Evolutionary conservation across 2,329 filamentous ascomycete species (phyloP), one percentile per base, ranked within the genome.

Genomic region (Alternaria consortialis): DNA sequence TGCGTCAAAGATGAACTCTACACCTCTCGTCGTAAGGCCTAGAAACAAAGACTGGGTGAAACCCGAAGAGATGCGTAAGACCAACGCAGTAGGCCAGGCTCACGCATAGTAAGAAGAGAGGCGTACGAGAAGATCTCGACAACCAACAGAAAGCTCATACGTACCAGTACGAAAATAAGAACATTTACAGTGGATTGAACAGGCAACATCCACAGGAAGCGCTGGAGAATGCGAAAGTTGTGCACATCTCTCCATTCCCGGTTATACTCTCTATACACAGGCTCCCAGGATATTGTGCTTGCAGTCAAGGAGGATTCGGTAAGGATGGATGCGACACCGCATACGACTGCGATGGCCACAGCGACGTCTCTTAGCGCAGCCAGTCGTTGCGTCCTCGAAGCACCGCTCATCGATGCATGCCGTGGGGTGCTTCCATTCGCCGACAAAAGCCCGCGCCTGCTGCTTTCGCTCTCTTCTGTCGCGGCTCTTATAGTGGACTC

Each of bases 361-460:
- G 75, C 74, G 34, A 74, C 66, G 43, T 79, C 75, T 64, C 75
- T 68, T 27, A 78, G 50, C 5, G 66, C 69, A 42, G 65, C 65
- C 17, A 77, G 46, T 34, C 71, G 74, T 31, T 72, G 70, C 20
- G 64, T 62, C 40, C 66, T 70, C 7, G 64, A 62, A 11, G 56
- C 53, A 54, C 62, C 80, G 67, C 63, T 73, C 11, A 55, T 42
- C 1, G 69, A 66, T 43, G 54, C 61, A 7, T 74, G 68, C 37
- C 77, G 71, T 11, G 67, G 60, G 3, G 77, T 65, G 3, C 74
- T 67, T 13, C 74, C 78, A 56, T 77, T 79, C 2, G 73, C 75
- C n/a, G 75, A 77, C 52, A 78, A 72, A 31, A 76, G 67, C 20
- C 71, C 74, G 27, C 74, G 71, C 40, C 68, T 66, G n/a, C 66